A percentile compares a stretch with the other conserved stretches of the same genome.
Conservation (phyloP, 1,139 yeast genomes). For the Pneumocystis oryctolagi region DNA sequence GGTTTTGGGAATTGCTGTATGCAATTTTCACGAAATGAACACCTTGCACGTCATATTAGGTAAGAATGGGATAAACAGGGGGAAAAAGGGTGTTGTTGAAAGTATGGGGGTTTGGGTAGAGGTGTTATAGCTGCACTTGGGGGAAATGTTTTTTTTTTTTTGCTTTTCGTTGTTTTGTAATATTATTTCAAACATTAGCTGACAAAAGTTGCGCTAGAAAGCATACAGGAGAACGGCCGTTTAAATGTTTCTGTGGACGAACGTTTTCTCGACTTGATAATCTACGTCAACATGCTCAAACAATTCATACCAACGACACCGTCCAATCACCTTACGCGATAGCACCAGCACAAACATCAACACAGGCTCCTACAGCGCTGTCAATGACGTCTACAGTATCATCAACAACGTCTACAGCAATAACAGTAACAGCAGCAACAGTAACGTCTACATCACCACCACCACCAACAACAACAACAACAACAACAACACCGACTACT, state of each 20-base stretch:
- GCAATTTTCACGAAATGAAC: conserved; percentile 82
- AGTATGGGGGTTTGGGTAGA: too few relatives aligned
- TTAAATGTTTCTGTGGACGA: conserved; percentile 72
- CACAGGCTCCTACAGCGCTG: too few relatives aligned
- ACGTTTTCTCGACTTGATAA: conserved; percentile 76
- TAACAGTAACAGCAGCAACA: too few relatives aligned
- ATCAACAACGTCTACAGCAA: too few relatives aligned
- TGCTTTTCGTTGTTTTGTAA: too few relatives aligned
- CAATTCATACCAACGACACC: conserved; percentile 63
- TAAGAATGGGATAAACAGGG: conserved; percentile 1
- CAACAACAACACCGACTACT: too few relatives aligned
- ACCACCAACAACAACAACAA: too few relatives aligned
- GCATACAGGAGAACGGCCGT: conserved; percentile 92
- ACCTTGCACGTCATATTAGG: conserved; percentile 69
- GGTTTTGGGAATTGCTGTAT: conserved; percentile 79
- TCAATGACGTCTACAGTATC: too few relatives aligned
- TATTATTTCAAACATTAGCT: too few relatives aligned
- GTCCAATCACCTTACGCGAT: background rate
- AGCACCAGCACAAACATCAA: background rate
- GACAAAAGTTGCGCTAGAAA: conserved; percentile 38
- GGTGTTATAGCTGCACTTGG: too few relatives aligned
- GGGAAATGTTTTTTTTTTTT: too few relatives aligned
- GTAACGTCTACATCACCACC: too few relatives aligned
- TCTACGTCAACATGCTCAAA: conserved; percentile 79
- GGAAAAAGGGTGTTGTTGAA: background rate